Evolutionary conservation across 495 filamentous ascomycete genomes (phyloP), one percentile per base, ranked within the genome.

Genomic region (Daldinia caldariorum): DNA sequence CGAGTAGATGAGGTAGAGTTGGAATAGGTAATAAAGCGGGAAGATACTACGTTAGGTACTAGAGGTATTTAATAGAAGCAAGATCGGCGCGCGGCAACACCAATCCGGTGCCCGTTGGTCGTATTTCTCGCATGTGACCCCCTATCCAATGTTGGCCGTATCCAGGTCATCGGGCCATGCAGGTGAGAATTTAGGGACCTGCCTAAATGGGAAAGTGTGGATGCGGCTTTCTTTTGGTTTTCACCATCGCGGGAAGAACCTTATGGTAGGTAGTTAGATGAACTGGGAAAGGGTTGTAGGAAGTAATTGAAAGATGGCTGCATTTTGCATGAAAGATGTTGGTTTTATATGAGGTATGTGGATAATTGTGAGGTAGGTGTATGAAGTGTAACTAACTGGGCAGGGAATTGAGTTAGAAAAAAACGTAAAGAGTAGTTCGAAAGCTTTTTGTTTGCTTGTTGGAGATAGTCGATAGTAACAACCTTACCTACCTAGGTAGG

Each of bases 161-260:
- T 47, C 43, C 43, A 47, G 43, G 43, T 47, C 43, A 47, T 47
- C 43, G 43, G 43, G 43, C 43, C 43, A 47, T 47, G 43, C 43
- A 47, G 43, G 43, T 47, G 18, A 47, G 43, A 47, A 47, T 47
- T 47, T 47, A 47, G 43, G 12, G 20, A 47, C 43, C 18, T 47
- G 18, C 43, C 43, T 47, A 47, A 47, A 47, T 20, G 43, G 43
- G 43, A 47, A 47, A 47, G 43, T 47, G 43, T 47, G 43, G 43
- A 12, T 47, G 43, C 43, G 10, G 7, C 43, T 12, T 47, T 20
- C 43, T 18, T 18, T 47, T 47, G 2, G 4, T 13, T 22, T 9
- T 18, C n/a, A 16, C 20, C 4, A 26, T 26, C 1, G 26, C 26
- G 26, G 26, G 3, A 26, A 45, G 7, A 45, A 16, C 14, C 41